Base-by-base conservation (phyloP, 495 filamentous ascomycete genomes). In the Podospora fimiseda region DNA sequence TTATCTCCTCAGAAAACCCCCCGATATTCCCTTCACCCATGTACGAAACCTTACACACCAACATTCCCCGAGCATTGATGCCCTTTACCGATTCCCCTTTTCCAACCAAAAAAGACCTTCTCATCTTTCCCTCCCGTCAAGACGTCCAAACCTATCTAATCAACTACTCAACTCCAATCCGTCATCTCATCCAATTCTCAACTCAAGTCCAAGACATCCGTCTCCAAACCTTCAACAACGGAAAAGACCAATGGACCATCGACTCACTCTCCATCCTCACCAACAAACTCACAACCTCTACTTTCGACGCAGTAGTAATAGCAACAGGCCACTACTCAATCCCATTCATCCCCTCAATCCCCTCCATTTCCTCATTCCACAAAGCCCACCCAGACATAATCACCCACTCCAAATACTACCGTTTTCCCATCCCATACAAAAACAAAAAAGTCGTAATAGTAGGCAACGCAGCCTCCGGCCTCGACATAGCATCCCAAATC, bases 51-150 rank as follows among this genome's bases (percentile, higher is more conserved):
- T 66, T 96, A 22, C 84, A 94, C 56, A 89, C 90, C 37, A 97
- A 97, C 63, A 89, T 96, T 36, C 89, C 91, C 1, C 81, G 90
- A 49, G 70, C 72, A 1, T 61, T 96, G 52, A 96, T 97, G 92
- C 63, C 74, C 4, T 94, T 81, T 64, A 85, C 88, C 9, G 89
- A 94, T 47, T 70, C 80, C 13, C 57, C 72, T 13, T 92, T 92
- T 51, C 77, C n/a, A n/a, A n/a, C n/a, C n/a, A n/a, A 81, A 0
- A 30, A 69, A 5, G 77, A 84, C 2, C 68, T 70, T 11, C 64
- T 86, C 57, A 74, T 95, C 8, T 93, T 94, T 58, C 91, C 92
- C 0, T 71, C 71, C 11, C 81, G 89, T 55, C 60, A 78, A 47
- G 68, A 70, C 11, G 87, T 96, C 13, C 78, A 82, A 50, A 61